These are phyloP conservation scores for Acacia crassicarpa DNA, from an alignment of 306 rosid genomes.

Conservation along the genomic window DNA sequence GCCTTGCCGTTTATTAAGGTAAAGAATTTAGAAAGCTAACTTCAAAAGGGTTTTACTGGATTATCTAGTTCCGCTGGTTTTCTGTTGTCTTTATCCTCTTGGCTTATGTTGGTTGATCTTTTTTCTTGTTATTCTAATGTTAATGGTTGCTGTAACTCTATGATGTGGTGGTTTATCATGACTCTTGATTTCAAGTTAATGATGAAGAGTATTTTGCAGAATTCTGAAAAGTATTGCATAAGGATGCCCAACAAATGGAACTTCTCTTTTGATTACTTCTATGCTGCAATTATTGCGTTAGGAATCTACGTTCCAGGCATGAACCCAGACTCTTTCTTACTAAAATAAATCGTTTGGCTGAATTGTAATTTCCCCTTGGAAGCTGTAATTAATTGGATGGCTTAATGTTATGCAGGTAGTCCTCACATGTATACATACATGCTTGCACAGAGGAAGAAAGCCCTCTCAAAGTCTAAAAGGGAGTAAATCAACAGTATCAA, in stretches of 20 bases:
- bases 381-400: constrained; percentile 19
- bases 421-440: constrained; percentile 70
- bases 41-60: not conserved
- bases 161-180: constrained; percentile 18
- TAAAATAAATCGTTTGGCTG: not conserved
- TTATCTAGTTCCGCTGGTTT: not conserved
- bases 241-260: constrained; percentile 93
- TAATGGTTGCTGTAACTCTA: not conserved
- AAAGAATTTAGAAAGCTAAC: constrained; percentile 5
- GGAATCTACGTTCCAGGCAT: constrained; percentile 73
- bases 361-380: not conserved
- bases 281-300: constrained; percentile 44
- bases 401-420: constrained; percentile 53
- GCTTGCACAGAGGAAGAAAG: constrained; percentile 75
- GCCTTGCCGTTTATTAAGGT: constrained; percentile 70
- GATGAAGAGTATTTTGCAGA: constrained; percentile 45
- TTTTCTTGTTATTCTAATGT: not conserved
- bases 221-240: constrained; percentile 63
- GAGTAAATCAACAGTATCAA: constrained; percentile 37
- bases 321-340: constrained; percentile 30
- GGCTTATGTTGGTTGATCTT: constrained; percentile 14
- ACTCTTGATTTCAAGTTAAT: constrained; percentile 13
- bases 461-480: constrained; percentile 57
- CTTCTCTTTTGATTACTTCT: constrained; percentile 72
- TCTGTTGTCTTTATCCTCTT: not conserved